A percentile compares a stretch with the other conserved stretches of the same genome.
Conservation (phyloP, 1,284 basidiomycete genomes). For the Amylostereum areolatum region DNA sequence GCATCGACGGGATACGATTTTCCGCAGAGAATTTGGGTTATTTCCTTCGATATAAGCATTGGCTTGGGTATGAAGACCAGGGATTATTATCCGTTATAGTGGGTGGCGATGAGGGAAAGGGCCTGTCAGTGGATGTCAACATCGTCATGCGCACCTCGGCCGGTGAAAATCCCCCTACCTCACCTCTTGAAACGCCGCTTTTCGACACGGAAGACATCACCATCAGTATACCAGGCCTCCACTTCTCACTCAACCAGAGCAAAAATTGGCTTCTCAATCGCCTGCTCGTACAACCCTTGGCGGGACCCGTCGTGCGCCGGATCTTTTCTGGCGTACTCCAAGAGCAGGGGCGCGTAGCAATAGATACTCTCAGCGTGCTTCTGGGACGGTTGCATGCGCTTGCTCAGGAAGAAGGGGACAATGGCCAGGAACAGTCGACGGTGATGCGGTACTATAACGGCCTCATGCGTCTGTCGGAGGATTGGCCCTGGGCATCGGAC, state of each 20-base stretch:
- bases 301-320: constrained; percentile 28
- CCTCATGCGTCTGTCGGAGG: neutral
- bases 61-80: constrained; percentile 37
- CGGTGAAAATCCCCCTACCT: constrained; percentile 14
- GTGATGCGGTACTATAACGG: constrained; percentile 3
- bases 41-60: constrained; percentile 33
- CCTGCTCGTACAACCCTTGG: constrained; percentile 39
- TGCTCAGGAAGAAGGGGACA: constrained; percentile 17
- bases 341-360: constrained; percentile 23
- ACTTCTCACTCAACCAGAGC: constrained; percentile 32
- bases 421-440: constrained; percentile 4
- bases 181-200: constrained; percentile 17
- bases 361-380: constrained; percentile 25
- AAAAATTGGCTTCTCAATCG: constrained; percentile 46
- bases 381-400: constrained; percentile 26
- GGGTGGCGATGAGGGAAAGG: constrained; percentile 21
- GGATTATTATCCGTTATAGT: constrained; percentile 38
- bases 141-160: constrained; percentile 26
- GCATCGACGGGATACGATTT: constrained; percentile 38
- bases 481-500: neutral
- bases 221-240: constrained; percentile 31
- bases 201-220: constrained; percentile 36
- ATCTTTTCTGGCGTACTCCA: constrained; percentile 23
- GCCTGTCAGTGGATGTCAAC: constrained; percentile 33
- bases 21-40: constrained; percentile 37